phyloP scores from a whole-genome alignment of 2,329 filamentous ascomycete species.

The Fusarium coicis region DNA sequence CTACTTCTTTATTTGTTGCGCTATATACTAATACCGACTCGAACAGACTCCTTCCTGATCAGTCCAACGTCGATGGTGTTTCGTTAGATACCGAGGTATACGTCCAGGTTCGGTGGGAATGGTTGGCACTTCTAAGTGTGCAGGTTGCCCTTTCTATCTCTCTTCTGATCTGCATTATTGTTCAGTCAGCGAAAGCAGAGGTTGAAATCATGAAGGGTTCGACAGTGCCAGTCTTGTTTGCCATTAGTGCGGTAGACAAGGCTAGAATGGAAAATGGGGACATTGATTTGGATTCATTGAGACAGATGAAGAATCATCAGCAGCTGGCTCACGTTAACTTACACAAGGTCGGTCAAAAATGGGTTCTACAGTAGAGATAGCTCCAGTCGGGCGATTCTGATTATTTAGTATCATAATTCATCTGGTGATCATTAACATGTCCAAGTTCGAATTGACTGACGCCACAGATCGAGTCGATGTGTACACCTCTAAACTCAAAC shows the following conservation, averaged over 20 bases:
- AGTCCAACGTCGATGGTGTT: background rate
- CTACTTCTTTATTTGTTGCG: too few relatives aligned
- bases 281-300: background rate
- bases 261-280: background rate
- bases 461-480: rapidly evolving
- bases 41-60: background rate
- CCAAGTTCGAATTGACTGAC: background rate
- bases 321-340: background rate
- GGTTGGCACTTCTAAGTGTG: background rate
- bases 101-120: background rate
- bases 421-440: background rate
- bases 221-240: background rate
- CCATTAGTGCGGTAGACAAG: background rate
- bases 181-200: background rate
- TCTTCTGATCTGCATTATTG: background rate
- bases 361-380: background rate
- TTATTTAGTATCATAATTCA: background rate
- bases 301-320: background rate
- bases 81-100: background rate
- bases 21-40: background rate
- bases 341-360: background rate
- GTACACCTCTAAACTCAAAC: background rate
- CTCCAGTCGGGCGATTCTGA: background rate
- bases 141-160: background rate
- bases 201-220: background rate